Evolutionary conservation across 2,329 filamentous ascomycete genomes (phyloP), one percentile per base, ranked within the genome.

Genomic region (Arthrobotrys iridis): DNA sequence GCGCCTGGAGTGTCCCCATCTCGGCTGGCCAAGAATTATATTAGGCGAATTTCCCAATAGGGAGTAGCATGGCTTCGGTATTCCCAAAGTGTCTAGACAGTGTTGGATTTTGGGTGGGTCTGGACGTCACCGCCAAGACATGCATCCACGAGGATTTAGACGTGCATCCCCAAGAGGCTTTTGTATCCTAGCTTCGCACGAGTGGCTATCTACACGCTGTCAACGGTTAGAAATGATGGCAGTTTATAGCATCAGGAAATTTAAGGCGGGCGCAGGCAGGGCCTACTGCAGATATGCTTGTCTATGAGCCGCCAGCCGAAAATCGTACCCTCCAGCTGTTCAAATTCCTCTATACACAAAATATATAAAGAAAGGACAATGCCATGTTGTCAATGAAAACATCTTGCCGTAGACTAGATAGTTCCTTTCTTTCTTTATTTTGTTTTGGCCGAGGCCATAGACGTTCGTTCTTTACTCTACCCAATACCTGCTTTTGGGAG

Each of bases 41-140:
- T 62, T 70, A 62, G 24, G 26, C 59, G 20, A 37, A 55, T 52
- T 62, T 24, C 65, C 57, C 28, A 24, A 59, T 59, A 43, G 22
- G 45, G 57, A 45, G 24, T 58, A 8, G 22, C n/a, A 43, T 37
- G 62, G 62, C 62, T 57, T 66, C 62, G 35, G 26, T 57, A 57
- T 66, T 57, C 62, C 62, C 28, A 43, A 35, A 41, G n/a, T 24
- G 60, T 46, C 18, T 13, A 26, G n/a, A 30, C 15, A 6, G 35
- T 10, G 35, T n/a, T 6, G 33, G 2, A 28, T 33, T 1, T 13
- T 6, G 2, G 8, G 30, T 59, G 55, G 55, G 55, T 30, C 55
- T 35, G n/a, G 30, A 59, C 64, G 64, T 50, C 52, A 41, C 22
- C 22, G 64, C 64, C 52, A 68, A 68, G 64, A 48, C 45, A 20